Percentiles rank a stretch among this genome's conserved stretches.
Conservation (phyloP, 1,139 yeast species). For the Candida tropicalis region DNA sequence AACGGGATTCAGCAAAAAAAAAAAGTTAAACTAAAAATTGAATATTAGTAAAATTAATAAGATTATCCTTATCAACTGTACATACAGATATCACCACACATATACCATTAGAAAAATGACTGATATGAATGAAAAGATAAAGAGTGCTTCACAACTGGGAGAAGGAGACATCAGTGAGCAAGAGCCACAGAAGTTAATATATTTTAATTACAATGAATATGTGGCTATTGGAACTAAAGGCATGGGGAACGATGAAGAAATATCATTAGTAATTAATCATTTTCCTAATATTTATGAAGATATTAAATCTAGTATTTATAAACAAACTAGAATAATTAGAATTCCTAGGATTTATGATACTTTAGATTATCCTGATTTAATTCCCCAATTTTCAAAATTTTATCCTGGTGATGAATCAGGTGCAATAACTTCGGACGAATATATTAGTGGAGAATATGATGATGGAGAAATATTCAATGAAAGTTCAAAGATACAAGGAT, state of each 20-base stretch:
- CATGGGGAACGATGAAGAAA: slow-evolving; percentile 8
- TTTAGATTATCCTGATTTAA: slow-evolving; percentile 31
- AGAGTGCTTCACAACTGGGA: not conserved
- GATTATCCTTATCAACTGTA: too few species aligned
- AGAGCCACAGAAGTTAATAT: slow-evolving; percentile 25
- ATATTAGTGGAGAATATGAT: slow-evolving; percentile 36
- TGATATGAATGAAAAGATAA: slow-evolving; percentile 3
- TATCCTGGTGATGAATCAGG: slow-evolving; percentile 74
- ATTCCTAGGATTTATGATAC: slow-evolving; percentile 56
- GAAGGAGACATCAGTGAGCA: not conserved
- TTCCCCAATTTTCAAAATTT: slow-evolving; percentile 60
- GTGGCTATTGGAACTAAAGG: slow-evolving; percentile 32
- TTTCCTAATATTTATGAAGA: slow-evolving; percentile 58
- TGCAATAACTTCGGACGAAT: slow-evolving; percentile 37
- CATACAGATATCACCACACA: not conserved
- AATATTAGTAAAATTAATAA: not conserved
- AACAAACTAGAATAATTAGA: slow-evolving; percentile 58
- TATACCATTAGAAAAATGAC: not conserved
- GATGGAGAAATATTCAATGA: slow-evolving; percentile 51
- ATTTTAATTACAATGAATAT: slow-evolving; percentile 71
- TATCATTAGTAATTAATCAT: slow-evolving; percentile 56
- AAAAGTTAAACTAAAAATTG: not conserved
- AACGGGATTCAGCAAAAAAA: not conserved
- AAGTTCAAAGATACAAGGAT: slow-evolving; percentile 58
- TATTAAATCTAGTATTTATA: slow-evolving; percentile 27